Base-by-base conservation (phyloP, 352 stramenopile species). In the Phytophthora vignae region DNA sequence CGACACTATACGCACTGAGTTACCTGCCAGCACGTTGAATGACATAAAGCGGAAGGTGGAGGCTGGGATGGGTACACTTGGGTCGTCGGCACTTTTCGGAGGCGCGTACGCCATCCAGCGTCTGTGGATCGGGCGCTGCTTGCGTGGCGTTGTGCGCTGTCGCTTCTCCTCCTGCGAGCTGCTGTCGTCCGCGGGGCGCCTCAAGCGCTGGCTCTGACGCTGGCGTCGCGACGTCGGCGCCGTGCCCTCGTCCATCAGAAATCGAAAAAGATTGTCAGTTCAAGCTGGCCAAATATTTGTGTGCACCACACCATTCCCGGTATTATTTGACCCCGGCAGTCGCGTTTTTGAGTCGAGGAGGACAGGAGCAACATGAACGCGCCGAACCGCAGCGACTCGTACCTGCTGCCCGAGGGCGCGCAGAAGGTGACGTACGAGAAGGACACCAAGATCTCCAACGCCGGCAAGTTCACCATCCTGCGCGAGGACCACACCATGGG, bases 401-500 rank as follows among this genome's bases (percentile, higher is more conserved):
- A 95, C 65, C 70, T 95, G 77, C 84, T 96, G 74, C 89, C 89
- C 17, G 89, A 96, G 69, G 89, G 89, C 55, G 86, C 87, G 55
- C 77, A 92, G 59, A 99, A 98, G 73, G 93, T 99, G 57, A 92
- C 90, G 67, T 99, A 99, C 80, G 90, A 96, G 69, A 93, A 96
- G 46, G 97, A 99, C 80, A 98, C 96, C 29, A 99, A 99, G 85
- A 98, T 99, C 64, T 90, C 94, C 31, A 99, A 99, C 77, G 96
- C 97, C 22, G 98, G 97, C 62, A 98, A 97, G 55, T 99, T 99
- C 76, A 98, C 92, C 55, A 96, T 99, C 72, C 93, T 99, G 62
- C 98, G 98, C 56, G 98, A 99, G 82, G 98, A 99, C 85, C 98
- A 99, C 83, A 99, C 98, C 0, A 89, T 99, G 49, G 95, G 91